phyloP scores from a whole-genome alignment of 2,329 filamentous ascomycete genomes.

The Plectosphaerella plurivora region DNA sequence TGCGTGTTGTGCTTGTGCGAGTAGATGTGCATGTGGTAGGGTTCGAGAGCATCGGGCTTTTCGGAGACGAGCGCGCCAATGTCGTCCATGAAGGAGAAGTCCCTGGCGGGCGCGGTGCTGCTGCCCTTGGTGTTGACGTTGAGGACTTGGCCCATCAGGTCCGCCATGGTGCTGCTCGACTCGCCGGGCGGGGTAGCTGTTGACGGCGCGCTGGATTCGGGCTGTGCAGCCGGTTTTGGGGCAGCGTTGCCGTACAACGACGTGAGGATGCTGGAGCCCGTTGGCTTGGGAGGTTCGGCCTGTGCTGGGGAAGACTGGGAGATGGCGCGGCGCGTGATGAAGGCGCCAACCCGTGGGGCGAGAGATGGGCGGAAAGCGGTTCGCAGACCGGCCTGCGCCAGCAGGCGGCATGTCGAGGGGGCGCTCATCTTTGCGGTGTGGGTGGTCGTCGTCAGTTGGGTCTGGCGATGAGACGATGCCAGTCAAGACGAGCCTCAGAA shows the following conservation, averaged over 20 bases:
- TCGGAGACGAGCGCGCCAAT: slow-evolving; percentile 5
- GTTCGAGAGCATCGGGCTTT: slow-evolving; percentile 40
- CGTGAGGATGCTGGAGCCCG: slow-evolving; percentile 11
- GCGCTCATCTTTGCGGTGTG: slow-evolving; percentile 35
- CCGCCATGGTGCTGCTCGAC: neutral
- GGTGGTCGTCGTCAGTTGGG: neutral
- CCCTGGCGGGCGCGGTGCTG: slow-evolving; percentile 4
- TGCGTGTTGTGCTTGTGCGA: slow-evolving; percentile 92
- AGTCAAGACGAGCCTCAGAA: neutral
- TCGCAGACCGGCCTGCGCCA: slow-evolving; percentile 33
- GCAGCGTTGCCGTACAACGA: slow-evolving; percentile 10
- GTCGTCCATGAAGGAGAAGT: neutral
- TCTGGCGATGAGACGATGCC: neutral
- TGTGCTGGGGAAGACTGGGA: slow-evolving; percentile 27
- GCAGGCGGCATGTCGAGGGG: slow-evolving; percentile 34
- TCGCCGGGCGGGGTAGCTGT: neutral
- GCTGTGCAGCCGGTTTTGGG: neutral
- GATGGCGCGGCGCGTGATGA: slow-evolving; percentile 25
- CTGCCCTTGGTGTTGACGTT: slow-evolving; percentile 15
- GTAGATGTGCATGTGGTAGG: slow-evolving; percentile 84
- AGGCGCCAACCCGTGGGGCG: slow-evolving; percentile 11
- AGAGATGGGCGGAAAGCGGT: slow-evolving; percentile 14
- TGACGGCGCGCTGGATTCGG: neutral
- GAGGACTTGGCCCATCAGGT: slow-evolving; percentile 32
- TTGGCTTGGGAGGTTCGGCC: slow-evolving; percentile 13